Evolutionary conservation across 2,329 filamentous ascomycete species (phyloP).

Genomic region (Davidsoniella virescens): DNA sequence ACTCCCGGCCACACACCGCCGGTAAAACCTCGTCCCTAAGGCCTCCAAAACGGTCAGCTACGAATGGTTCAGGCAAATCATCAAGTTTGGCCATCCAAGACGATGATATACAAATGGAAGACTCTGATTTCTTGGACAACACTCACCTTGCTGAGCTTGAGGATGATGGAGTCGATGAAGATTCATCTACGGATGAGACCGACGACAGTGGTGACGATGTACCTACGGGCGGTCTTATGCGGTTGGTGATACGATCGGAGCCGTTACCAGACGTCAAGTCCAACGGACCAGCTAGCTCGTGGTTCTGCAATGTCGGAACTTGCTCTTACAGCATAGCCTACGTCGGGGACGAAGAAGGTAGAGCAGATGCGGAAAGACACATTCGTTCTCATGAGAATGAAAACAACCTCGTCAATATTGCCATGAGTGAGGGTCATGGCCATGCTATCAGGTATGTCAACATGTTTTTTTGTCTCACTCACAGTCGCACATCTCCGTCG

Average conservation of each 20-base stretch:
- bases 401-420: constrained; percentile 32
- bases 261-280: constrained; percentile 32
- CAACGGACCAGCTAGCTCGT: constrained; percentile 44
- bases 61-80: not conserved
- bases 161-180: constrained; percentile 1
- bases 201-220: not conserved
- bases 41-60: constrained; percentile 4
- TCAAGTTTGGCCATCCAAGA: not conserved
- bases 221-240: not conserved
- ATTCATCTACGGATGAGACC: not conserved
- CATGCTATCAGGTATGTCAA: constrained; percentile 37
- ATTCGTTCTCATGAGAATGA: constrained; percentile 42
- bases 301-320: constrained; percentile 48
- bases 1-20: not conserved
- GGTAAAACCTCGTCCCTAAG: constrained; percentile 9
- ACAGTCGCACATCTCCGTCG: too few relatives aligned
- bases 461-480: not conserved
- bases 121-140: not conserved
- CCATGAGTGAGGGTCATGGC: constrained; percentile 40
- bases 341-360: too few relatives aligned
- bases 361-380: constrained; percentile 25
- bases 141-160: not conserved
- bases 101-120: not conserved
- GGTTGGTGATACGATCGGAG: constrained; percentile 32
- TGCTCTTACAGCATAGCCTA: constrained; percentile 35